These are phyloP conservation scores for Penicillium occitanis DNA, from an alignment of 2,329 filamentous ascomycete species.

Conservation along the genomic window DNA sequence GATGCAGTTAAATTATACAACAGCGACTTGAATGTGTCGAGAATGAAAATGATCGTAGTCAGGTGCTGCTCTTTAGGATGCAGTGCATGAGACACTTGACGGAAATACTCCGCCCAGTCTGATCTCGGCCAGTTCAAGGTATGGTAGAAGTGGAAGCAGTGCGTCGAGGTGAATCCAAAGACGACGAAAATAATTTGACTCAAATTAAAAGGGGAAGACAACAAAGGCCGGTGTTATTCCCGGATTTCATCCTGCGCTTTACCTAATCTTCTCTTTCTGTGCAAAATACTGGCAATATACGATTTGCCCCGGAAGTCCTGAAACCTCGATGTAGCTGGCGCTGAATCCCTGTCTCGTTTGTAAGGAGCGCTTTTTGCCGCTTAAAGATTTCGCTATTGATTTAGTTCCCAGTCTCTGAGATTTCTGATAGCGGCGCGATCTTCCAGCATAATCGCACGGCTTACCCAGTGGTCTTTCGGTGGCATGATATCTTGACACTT, in stretches of 20 bases:
- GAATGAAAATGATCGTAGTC: background rate
- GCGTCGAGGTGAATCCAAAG: background rate
- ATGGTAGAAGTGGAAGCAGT: background rate
- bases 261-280: background rate
- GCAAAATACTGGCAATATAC: background rate
- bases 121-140: background rate
- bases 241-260: background rate
- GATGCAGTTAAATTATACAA: background rate
- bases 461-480: background rate
- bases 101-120: background rate
- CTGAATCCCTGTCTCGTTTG: background rate
- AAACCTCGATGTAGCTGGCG: background rate
- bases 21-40: background rate
- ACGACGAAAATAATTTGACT: background rate
- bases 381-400: background rate
- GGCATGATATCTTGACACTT: background rate
- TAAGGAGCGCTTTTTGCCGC: background rate
- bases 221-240: background rate
- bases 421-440: too few species aligned
- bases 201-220: background rate
- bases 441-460: background rate
- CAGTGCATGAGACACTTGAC: background rate
- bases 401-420: background rate
- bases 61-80: background rate
- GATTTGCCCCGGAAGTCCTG: background rate